phyloP scores from a whole-genome alignment of 179 eudicot genomes.

The Silene noctiflora region DNA sequence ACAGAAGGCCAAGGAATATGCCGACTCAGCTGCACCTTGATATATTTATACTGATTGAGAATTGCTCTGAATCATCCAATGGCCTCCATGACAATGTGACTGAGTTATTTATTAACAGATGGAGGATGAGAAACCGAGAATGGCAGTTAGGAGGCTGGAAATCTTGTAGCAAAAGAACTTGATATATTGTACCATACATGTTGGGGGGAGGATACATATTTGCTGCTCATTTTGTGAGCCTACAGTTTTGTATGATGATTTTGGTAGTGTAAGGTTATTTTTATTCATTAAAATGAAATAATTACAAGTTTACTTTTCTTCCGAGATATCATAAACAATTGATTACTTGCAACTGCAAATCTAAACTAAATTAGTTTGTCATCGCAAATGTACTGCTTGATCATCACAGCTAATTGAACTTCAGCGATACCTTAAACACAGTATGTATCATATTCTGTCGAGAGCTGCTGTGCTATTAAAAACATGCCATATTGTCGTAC shows the following conservation, averaged over 20 bases:
- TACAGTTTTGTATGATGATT: slow-evolving; percentile 9
- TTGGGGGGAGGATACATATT: too few relatives aligned
- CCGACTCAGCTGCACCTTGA: slow-evolving; percentile 34
- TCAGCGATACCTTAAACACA: too few relatives aligned
- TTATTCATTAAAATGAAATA: neutral
- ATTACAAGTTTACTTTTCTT: too few relatives aligned
- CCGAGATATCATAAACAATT: too few relatives aligned
- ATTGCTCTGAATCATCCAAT: neutral
- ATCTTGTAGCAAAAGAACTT: neutral
- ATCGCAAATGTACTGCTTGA: too few relatives aligned
- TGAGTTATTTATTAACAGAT: neutral
- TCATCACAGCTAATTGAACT: too few relatives aligned
- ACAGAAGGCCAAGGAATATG: slow-evolving; percentile 71
- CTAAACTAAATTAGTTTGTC: too few relatives aligned
- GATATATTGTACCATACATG: neutral
- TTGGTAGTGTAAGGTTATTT: neutral
- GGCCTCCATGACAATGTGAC: neutral
- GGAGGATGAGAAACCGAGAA: neutral
- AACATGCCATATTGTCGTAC: too few relatives aligned
- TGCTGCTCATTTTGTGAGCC: slow-evolving; percentile 3
- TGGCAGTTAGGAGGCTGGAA: neutral
- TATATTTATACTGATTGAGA: neutral
- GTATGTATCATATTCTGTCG: too few relatives aligned
- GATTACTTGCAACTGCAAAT: too few relatives aligned
- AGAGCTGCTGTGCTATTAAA: too few relatives aligned